phyloP scores from a whole-genome alignment of 2,329 filamentous ascomycete genomes.

The Falciphora oryzae region DNA sequence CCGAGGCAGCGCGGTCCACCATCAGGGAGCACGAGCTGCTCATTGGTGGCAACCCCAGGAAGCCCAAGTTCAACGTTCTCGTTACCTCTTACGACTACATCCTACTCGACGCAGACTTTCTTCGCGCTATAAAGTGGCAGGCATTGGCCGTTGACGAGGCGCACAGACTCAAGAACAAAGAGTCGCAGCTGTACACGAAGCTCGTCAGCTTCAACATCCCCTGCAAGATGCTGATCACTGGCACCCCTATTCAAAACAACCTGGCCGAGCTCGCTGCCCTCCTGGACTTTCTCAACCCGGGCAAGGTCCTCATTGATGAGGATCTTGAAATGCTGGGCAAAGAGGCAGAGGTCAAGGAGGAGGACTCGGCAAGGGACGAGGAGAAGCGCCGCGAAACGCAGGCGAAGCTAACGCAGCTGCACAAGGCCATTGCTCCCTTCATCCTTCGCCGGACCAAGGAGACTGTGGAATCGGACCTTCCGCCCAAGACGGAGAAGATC shows the following conservation, averaged over 20 bases:
- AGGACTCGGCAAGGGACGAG: conserved; percentile 26
- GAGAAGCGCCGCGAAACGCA: conserved; percentile 67
- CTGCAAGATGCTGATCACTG: conserved; percentile 87
- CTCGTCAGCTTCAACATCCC: conserved; percentile 82
- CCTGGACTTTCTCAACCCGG: conserved; percentile 96
- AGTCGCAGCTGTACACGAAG: conserved; percentile 86
- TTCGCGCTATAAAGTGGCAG: conserved; percentile 94
- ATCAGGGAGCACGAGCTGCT: conserved; percentile 89
- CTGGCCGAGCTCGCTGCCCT: conserved; percentile 86
- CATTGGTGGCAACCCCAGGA: conserved; percentile 76
- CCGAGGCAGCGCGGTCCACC: conserved; percentile 75
- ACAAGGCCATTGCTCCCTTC: conserved; percentile 81
- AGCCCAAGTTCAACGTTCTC: conserved; percentile 94
- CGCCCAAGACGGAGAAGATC: conserved; percentile 97
- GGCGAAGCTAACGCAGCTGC: conserved; percentile 79
- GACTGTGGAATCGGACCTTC: conserved; percentile 92
- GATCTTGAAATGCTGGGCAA: conserved; percentile 74
- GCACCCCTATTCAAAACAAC: conserved; percentile 96
- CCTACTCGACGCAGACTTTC: conserved; percentile 73
- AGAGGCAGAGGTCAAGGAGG: conserved; percentile 23
- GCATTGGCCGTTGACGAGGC: conserved; percentile 95
- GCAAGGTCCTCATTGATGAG: conserved; percentile 82
- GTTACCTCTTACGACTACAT: conserved; percentile 98
- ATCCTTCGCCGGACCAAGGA: conserved; percentile 96
- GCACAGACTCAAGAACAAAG: conserved; percentile 91